A percentile compares a stretch with the other conserved stretches of the same genome.
Conservation (phyloP, 176 grass and related monocot species). For the Dendrocalamus sinicus region DNA sequence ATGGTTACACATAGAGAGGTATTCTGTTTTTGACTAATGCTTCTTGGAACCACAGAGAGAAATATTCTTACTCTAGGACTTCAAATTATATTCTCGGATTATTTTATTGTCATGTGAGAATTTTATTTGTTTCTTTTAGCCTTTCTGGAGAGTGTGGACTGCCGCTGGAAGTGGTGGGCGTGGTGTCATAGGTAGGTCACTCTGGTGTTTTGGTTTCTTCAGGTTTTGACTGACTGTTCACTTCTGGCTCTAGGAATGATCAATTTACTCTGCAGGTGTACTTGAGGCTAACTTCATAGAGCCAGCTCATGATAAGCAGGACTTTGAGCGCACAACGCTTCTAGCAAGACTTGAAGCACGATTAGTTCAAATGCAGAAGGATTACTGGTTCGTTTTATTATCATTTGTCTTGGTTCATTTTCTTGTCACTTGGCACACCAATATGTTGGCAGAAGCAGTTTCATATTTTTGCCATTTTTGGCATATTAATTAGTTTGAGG, state of each 20-base stretch:
- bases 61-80: not conserved
- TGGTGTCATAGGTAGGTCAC: slow-evolving; percentile 87
- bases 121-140: slow-evolving; percentile 65
- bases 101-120: not conserved
- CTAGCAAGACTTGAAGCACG: slow-evolving; percentile 81
- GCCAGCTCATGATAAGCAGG: slow-evolving; percentile 99
- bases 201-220: slow-evolving; percentile 20
- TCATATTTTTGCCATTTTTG: not conserved
- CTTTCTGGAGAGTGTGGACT: slow-evolving; percentile 99
- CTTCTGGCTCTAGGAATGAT: slow-evolving; percentile 34
- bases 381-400: slow-evolving; percentile 77
- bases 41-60: not conserved
- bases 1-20: not conserved
- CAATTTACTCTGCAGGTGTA: slow-evolving; percentile 63
- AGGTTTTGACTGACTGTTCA: not conserved
- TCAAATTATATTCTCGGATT: slow-evolving; percentile 6
- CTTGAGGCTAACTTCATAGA: slow-evolving; percentile 97
- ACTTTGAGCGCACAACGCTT: slow-evolving; percentile 96
- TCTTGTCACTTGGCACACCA: not conserved
- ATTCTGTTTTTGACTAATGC: slow-evolving; percentile 9
- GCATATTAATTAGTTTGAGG: slow-evolving; percentile 9
- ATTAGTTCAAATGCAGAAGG: slow-evolving; percentile 91
- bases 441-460: slow-evolving; percentile 15
- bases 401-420: slow-evolving; percentile 19
- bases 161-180: slow-evolving; percentile 95